These are phyloP conservation scores for Taxillus chinensis DNA, from an alignment of 164 flowering plant genomes.

Conservation along the genomic window DNA sequence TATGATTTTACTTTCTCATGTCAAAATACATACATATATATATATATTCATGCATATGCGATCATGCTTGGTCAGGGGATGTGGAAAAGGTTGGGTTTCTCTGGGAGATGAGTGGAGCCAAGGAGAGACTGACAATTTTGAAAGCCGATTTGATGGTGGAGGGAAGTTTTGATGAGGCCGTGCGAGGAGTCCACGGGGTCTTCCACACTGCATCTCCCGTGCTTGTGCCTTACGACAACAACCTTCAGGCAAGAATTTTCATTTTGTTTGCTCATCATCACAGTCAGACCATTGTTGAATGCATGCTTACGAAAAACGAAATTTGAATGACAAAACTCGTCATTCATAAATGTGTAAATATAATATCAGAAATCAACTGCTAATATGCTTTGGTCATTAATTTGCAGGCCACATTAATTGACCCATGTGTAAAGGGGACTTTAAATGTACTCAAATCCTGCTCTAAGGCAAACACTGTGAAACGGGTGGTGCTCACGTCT, in stretches of 20 bases:
- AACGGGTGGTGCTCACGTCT: constrained; percentile 85
- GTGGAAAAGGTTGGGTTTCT: constrained; percentile 62
- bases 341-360: no score
- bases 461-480: constrained; percentile 44
- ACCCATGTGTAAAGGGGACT: constrained; percentile 77
- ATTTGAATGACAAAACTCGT: no score
- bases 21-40: no score
- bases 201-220: constrained; percentile 96
- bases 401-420: constrained; percentile 58
- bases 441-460: constrained; percentile 73
- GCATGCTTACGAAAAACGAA: no score
- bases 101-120: constrained; percentile 67
- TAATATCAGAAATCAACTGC: no score
- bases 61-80: constrained; percentile 26
- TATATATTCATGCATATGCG: no score
- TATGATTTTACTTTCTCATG: no score
- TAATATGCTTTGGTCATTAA: neutral
- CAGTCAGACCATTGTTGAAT: no score
- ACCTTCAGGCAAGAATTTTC: constrained; percentile 40
- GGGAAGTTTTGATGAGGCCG: constrained; percentile 79
- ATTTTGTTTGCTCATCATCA: no score
- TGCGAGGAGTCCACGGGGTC: constrained; percentile 76
- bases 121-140: constrained; percentile 64
- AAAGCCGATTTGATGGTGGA: constrained; percentile 75
- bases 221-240: constrained; percentile 50